Base-by-base conservation (phyloP, 495 filamentous ascomycete genomes). In the Aspergillus biplanus region DNA sequence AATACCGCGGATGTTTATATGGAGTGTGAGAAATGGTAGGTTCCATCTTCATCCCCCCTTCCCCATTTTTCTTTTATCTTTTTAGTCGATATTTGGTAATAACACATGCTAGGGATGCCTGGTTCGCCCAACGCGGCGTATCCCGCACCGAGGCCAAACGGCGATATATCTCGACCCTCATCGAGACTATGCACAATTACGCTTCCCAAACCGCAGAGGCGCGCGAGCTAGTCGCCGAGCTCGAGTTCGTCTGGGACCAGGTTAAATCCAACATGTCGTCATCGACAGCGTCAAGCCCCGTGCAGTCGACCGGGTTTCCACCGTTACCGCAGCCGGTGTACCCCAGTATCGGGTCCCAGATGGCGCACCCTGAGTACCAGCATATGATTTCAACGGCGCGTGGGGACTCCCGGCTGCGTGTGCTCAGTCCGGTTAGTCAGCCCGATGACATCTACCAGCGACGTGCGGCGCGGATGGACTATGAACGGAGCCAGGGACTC, bases 221-320 rank as follows among this genome's bases (percentile, higher is more conserved):
- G 3, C 83, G 92, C 47, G 92, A 93, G 73, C 82, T 99, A 7
- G 92, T 98, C 39, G 79, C 87, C n/a, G 96, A 99, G 74, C 85
- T 99, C 16, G 95, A 97, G 76, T 99, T 97, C 69, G 93, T 99
- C 50, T 99, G 95, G 95, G 92, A 97, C 65, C 96, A 98, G 72
- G 91, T 98, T 59, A 95, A 94, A 75, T 90, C 85, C 58, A 97
- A 96, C 68, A 84, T 84, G 31, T 78, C 86, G 0, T 88, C 88
- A 12, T 86, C 86, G 3, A 81, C 85, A 7, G 84, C 85, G 1
- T 84, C 86, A 6, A 76, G 78, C 59, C 76, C 74, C 6, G 56
- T 75, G 11, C 70, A 75, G 58, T 64, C 69, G 11, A 63, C 72
- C 2, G 74, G 72, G 31, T 70, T 75, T 8, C 69, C 75, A 71